Percentiles rank a stretch among this genome's conserved stretches.
phyloP scores from a whole-genome alignment of 805 yeast species.

The Cephaloascus fragrans region DNA sequence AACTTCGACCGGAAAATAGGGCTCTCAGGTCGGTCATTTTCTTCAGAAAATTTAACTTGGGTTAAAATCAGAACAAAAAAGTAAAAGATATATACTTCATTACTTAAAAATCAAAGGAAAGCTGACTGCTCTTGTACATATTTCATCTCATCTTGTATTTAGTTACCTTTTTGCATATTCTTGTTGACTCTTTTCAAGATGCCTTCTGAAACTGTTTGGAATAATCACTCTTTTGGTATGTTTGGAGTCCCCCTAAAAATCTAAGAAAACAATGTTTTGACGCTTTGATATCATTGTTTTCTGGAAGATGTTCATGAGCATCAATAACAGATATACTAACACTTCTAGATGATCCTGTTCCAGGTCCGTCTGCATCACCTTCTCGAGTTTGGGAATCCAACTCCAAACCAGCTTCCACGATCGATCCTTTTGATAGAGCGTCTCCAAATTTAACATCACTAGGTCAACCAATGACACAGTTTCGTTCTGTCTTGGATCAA shows the following conservation, averaged over 20 bases:
- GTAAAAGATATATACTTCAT: too few species aligned
- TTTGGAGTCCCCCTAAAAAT: not conserved
- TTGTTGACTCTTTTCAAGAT: not conserved
- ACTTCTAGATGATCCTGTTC: conserved; percentile 6
- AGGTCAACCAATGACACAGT: conserved; percentile 12
- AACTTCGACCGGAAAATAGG: too few species aligned
- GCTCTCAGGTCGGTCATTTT: too few species aligned
- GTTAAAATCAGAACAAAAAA: too few species aligned
- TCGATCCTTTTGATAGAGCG: conserved; percentile 4
- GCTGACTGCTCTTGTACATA: not conserved
- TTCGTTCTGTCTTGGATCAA: conserved; percentile 22
- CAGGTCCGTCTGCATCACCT: conserved; percentile 12
- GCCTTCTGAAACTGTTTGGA: not conserved
- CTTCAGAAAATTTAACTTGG: too few species aligned
- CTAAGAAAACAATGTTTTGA: conserved; percentile 8
- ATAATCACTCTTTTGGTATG: not conserved
- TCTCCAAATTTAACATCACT: conserved; percentile 7
- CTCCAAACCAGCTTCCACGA: conserved; percentile 1
- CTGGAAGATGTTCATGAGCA: conserved; percentile 11
- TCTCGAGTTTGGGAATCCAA: conserved; percentile 1
- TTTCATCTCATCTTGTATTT: not conserved
- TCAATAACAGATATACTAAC: conserved; percentile 11
- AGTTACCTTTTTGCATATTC: not conserved
- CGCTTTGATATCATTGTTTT: conserved; percentile 21
- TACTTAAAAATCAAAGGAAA: too few species aligned